Evolutionary conservation across 2,329 filamentous ascomycete genomes (phyloP).

Genomic region (Mycogone perniciosa): DNA sequence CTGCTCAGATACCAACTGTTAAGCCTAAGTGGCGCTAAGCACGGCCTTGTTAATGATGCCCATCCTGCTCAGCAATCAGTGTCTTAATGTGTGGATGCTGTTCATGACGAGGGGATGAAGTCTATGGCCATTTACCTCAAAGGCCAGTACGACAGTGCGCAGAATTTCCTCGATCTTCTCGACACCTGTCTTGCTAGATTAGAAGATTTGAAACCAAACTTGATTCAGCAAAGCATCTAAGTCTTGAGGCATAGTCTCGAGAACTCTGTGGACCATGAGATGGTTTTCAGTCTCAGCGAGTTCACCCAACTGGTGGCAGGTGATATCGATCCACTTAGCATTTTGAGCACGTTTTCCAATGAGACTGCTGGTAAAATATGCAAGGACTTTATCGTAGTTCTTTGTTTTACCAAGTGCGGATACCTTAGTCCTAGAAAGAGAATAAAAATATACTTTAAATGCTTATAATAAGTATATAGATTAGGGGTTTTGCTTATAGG

Average conservation of each 20-base stretch:
- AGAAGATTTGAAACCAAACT: slow-evolving; percentile 33
- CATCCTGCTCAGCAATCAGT: no score
- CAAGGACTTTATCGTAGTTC: slow-evolving; percentile 35
- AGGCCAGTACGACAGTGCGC: slow-evolving; percentile 33
- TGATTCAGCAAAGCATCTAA: slow-evolving; percentile 30
- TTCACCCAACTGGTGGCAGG: slow-evolving; percentile 34
- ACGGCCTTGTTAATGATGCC: no score
- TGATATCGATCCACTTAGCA: slow-evolving; percentile 39
- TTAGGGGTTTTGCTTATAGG: no score
- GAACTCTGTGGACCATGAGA: slow-evolving; percentile 30
- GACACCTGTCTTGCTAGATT: slow-evolving; percentile 22
- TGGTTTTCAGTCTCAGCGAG: slow-evolving; percentile 32
- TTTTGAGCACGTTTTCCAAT: slow-evolving; percentile 37
- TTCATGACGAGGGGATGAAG: no score
- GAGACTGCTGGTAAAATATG: slow-evolving; percentile 36
- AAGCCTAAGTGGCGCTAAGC: no score
- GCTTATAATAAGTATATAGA: no score
- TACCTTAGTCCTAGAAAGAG: slow-evolving; percentile 31
- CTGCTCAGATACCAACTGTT: no score
- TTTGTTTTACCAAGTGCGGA: slow-evolving; percentile 27
- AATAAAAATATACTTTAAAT: no score
- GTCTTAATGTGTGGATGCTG: no score
- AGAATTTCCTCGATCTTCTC: slow-evolving; percentile 38
- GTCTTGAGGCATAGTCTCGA: slow-evolving; percentile 35
- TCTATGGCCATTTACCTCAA: no score